Evolutionary conservation across 2,329 filamentous ascomycete genomes (phyloP), one percentile per base, ranked within the genome.

Genomic region (Colletotrichum australisinense): DNA sequence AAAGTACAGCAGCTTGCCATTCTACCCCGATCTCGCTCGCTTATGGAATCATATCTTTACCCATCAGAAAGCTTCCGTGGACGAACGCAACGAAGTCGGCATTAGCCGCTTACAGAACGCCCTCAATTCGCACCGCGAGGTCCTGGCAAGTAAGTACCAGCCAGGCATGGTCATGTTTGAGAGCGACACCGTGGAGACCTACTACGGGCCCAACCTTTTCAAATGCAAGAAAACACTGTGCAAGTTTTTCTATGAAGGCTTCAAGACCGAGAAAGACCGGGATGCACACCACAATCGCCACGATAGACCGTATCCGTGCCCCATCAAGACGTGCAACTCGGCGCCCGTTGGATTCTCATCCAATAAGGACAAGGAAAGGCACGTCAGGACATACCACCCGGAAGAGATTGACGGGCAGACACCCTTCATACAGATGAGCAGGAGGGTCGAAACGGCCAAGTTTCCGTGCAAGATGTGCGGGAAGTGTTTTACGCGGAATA

Each of bases 181-280:
- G 19, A 2, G 24, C 26, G 60, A 75, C 1, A 69, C 35, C 0
- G 63, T 80, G 11, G 19, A 75, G 69, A 59, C 76, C 30, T 81
- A 80, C 55, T 86, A 87, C 69, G 84, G 85, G 5, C 38, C 74
- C 4, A 80, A 79, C 9, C 58, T 79, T 11, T 87, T 80, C 79
- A 86, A 86, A 69, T 87, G 86, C 75, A 72, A 77, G 2, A 81
- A 79, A n/a, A 78, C 83, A 11, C 81, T 77, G 2, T 87, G 86
- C 76, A 78, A 77, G 12, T 85, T 81, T 77, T 87, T 86, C 75
- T 79, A 84, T 57, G 78, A 84, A 53, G 86, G 86, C 0, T 86
- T 85, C 76, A 76, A 76, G 7, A 78, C 76, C 9, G 56, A 75
- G 1, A 74, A 77, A 11, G 75, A 74, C 0, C 78, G 80, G 7